These are phyloP conservation scores for Domatiomyces globalis DNA, from an alignment of 2,329 filamentous ascomycete genomes.

Conservation along the genomic window DNA sequence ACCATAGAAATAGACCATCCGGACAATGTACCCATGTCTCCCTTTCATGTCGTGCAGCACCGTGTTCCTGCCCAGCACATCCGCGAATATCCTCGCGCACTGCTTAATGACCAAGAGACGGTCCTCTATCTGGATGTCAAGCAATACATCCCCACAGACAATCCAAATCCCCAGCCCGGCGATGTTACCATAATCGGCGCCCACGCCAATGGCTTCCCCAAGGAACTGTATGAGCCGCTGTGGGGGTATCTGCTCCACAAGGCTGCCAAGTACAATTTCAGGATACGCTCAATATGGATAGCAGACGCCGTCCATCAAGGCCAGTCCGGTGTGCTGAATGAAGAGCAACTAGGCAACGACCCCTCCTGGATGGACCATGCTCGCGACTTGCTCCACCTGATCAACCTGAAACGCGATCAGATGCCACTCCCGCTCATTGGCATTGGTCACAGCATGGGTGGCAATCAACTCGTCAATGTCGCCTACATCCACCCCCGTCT, in stretches of 20 bases:
- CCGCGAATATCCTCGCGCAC: slow-evolving; percentile 36
- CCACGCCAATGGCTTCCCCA: slow-evolving; percentile 43
- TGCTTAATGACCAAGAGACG: slow-evolving; percentile 35
- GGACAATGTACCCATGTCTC: slow-evolving; percentile 7
- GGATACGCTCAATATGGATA: slow-evolving; percentile 62
- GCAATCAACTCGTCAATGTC: slow-evolving; percentile 38
- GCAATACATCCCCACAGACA: slow-evolving; percentile 40
- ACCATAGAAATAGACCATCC: not conserved
- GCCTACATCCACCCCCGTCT: slow-evolving; percentile 61
- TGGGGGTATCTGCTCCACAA: slow-evolving; percentile 60
- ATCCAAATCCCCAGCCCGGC: slow-evolving; percentile 29
- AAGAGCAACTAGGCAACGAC: slow-evolving; percentile 58
- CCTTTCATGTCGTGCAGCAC: slow-evolving; percentile 36
- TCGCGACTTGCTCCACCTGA: slow-evolving; percentile 55
- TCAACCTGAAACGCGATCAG: slow-evolving; percentile 22
- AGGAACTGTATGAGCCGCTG: slow-evolving; percentile 64
- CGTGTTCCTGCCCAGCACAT: slow-evolving; percentile 36
- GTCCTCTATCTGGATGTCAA: slow-evolving; percentile 38
- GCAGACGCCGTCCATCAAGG: slow-evolving; percentile 68
- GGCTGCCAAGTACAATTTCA: slow-evolving; percentile 44
- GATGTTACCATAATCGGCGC: slow-evolving; percentile 41
- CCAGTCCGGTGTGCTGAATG: slow-evolving; percentile 58
- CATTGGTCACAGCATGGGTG: slow-evolving; percentile 76
- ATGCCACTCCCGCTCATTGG: slow-evolving; percentile 52
- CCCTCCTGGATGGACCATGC: slow-evolving; percentile 66